Evolutionary conservation across 2,329 filamentous ascomycete species (phyloP).

Genomic region (Aspergillus sojae): DNA sequence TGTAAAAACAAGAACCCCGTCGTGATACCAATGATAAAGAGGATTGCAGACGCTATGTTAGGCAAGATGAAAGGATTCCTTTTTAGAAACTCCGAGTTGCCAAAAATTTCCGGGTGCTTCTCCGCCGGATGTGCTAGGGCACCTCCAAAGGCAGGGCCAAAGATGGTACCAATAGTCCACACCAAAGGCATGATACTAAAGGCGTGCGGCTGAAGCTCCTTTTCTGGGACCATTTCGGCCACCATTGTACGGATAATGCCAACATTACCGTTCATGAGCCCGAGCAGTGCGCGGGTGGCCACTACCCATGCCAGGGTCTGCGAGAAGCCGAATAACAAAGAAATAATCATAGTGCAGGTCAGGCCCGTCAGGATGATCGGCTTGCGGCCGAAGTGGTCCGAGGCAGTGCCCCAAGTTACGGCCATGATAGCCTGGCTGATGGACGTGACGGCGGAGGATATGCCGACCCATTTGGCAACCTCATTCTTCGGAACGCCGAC

Average conservation of each 20-base stretch:
- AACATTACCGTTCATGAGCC: constrained; percentile 87
- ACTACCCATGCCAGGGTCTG: constrained; percentile 80
- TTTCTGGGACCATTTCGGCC: constrained; percentile 87
- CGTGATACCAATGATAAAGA: constrained; percentile 77
- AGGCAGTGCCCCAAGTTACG: constrained; percentile 73
- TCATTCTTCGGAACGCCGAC: constrained; percentile 69
- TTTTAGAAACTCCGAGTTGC: constrained; percentile 67
- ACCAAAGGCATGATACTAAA: constrained; percentile 93
- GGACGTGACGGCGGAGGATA: constrained; percentile 73
- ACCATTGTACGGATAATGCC: constrained; percentile 91
- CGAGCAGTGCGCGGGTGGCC: constrained; percentile 73
- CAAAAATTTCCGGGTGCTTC: constrained; percentile 73
- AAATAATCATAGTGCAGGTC: constrained; percentile 77
- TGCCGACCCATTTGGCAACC: constrained; percentile 78
- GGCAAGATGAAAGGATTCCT: constrained; percentile 81
- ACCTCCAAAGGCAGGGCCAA: constrained; percentile 86
- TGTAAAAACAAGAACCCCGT: constrained; percentile 78
- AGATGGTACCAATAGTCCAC: constrained; percentile 84
- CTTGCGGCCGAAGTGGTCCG: constrained; percentile 81
- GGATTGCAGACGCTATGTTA: constrained; percentile 73
- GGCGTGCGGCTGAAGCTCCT: constrained; percentile 80
- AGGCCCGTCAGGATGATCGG: constrained; percentile 75
- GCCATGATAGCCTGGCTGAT: constrained; percentile 71
- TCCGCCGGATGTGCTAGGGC: constrained; percentile 79
- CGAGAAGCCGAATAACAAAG: constrained; percentile 82